A percentile compares a stretch with the other conserved stretches of the same genome.
Evolutionary conservation across 768 basidiomycete species (phyloP).

Genomic region (Rhizopogon roseolus): DNA sequence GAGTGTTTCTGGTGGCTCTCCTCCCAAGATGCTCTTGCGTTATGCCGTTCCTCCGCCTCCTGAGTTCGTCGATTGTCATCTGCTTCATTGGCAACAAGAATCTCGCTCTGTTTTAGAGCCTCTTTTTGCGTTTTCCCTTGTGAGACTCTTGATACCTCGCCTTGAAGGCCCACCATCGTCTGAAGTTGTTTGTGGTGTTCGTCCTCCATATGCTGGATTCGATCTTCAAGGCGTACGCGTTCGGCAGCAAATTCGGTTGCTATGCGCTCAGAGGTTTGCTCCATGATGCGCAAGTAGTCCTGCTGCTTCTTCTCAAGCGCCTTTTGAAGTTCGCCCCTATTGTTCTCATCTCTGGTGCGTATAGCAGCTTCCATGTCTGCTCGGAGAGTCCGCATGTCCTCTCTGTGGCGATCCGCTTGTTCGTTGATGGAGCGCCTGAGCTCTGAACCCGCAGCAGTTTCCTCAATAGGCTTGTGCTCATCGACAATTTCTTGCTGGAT

Average conservation of each 20-base stretch:
- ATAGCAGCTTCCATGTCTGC: conserved; percentile 43
- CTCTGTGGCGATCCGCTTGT: conserved; percentile 39
- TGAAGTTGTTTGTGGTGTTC: conserved; percentile 4
- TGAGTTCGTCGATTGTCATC: no score
- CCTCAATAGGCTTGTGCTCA: conserved; percentile 38
- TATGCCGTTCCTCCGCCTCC: no score
- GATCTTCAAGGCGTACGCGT: background rate
- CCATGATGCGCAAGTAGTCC: conserved; percentile 35
- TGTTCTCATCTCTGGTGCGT: conserved; percentile 41
- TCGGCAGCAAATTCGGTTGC: background rate
- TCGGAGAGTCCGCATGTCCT: conserved; percentile 43
- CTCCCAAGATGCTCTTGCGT: no score
- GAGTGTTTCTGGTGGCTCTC: no score
- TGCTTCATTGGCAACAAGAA: no score
- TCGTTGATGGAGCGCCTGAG: conserved; percentile 45
- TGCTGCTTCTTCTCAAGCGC: conserved; percentile 37
- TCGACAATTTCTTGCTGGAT: conserved; percentile 56
- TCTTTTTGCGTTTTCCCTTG: no score
- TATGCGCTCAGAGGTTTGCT: background rate
- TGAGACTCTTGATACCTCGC: no score
- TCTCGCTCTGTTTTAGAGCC: no score
- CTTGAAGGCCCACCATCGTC: background rate
- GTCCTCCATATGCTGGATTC: conserved; percentile 1
- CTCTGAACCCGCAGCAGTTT: conserved; percentile 51
- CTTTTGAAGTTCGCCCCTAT: conserved; percentile 36